Percentiles rank a stretch among this genome's conserved stretches.
These are phyloP conservation scores for Saksenaea vasiformis DNA, from an alignment of 371 early-diverging fungal species.

Conservation along the genomic window DNA sequence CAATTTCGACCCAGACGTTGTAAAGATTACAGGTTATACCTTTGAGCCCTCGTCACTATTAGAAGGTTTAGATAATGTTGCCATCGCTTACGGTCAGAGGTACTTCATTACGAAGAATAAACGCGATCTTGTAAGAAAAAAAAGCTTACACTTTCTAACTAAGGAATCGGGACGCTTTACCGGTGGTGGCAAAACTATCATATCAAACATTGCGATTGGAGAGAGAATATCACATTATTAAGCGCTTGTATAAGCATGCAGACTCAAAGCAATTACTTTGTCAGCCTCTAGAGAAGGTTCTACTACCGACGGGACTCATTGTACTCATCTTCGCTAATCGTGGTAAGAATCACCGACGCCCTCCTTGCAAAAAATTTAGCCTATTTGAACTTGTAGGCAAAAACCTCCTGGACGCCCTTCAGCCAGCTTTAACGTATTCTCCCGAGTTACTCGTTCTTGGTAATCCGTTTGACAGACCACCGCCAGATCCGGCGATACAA, in stretches of 20 bases:
- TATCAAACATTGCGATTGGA: slow-evolving; percentile 45
- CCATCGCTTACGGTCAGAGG: slow-evolving; percentile 44
- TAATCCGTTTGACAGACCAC: slow-evolving; percentile 4
- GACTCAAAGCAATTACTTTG: slow-evolving; percentile 32
- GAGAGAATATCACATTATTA: slow-evolving; percentile 49
- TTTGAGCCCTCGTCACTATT: slow-evolving; percentile 28
- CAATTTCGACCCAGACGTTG: slow-evolving; percentile 23
- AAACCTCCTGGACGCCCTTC: slow-evolving; percentile 32
- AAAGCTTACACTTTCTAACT: not conserved
- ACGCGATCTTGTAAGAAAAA: not conserved
- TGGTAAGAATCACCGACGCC: slow-evolving; percentile 11
- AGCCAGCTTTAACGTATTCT: slow-evolving; percentile 17
- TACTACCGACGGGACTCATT: slow-evolving; percentile 26
- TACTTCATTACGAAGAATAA: slow-evolving; percentile 10
- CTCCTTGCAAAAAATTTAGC: not conserved
- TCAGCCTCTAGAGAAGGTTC: slow-evolving; percentile 41
- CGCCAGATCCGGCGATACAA: not conserved
- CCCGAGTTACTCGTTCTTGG: slow-evolving; percentile 10
- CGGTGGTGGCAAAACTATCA: slow-evolving; percentile 48
- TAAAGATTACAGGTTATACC: slow-evolving; percentile 33
- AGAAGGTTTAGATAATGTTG: slow-evolving; percentile 38
- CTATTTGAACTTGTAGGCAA: slow-evolving; percentile 13
- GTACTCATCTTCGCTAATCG: slow-evolving; percentile 42
- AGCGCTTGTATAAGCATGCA: slow-evolving; percentile 35
- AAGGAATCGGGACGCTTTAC: slow-evolving; percentile 39